phyloP scores from a whole-genome alignment of 176 grass and related monocot genomes.

The Carex myosuroides region DNA sequence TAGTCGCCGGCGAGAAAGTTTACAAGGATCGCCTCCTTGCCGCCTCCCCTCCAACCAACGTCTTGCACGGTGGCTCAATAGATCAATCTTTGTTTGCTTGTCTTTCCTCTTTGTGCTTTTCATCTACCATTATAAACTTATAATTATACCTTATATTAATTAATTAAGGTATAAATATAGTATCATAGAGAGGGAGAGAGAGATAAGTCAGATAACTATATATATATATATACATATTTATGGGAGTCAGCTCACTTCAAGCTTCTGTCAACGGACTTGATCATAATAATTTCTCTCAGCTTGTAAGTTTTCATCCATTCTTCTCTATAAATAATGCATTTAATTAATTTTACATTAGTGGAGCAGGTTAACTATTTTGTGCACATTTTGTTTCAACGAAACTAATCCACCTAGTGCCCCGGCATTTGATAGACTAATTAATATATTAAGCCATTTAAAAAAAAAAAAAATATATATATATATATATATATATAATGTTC shows the following conservation, averaged over 20 bases:
- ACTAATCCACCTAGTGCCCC: neutral
- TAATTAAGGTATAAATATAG: neutral
- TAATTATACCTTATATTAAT: slow-evolving; percentile 38
- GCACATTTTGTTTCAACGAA: neutral
- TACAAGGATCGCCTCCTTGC: slow-evolving; percentile 29
- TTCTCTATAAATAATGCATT: neutral
- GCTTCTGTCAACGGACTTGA: slow-evolving; percentile 20
- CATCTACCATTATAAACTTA: slow-evolving; percentile 20
- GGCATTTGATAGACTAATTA: neutral
- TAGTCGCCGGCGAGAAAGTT: slow-evolving; percentile 15
- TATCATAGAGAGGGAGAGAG: neutral
- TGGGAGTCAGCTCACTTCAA: slow-evolving; percentile 23
- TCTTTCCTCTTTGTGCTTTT: slow-evolving; percentile 45
- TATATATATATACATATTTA: neutral
- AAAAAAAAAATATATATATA: neutral
- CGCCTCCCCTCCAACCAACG: slow-evolving; percentile 25
- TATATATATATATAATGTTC: neutral
- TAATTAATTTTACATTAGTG: neutral
- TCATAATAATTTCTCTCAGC: neutral
- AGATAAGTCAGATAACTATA: neutral
- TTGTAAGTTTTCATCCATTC: neutral
- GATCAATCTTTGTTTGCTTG: slow-evolving; percentile 8
- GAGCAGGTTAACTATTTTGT: neutral
- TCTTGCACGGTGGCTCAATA: neutral
- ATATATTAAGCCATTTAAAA: neutral